Evolutionary conservation across 768 basidiomycete species (phyloP), one percentile per base, ranked within the genome.

Genomic region (Tephrocybe sp.): DNA sequence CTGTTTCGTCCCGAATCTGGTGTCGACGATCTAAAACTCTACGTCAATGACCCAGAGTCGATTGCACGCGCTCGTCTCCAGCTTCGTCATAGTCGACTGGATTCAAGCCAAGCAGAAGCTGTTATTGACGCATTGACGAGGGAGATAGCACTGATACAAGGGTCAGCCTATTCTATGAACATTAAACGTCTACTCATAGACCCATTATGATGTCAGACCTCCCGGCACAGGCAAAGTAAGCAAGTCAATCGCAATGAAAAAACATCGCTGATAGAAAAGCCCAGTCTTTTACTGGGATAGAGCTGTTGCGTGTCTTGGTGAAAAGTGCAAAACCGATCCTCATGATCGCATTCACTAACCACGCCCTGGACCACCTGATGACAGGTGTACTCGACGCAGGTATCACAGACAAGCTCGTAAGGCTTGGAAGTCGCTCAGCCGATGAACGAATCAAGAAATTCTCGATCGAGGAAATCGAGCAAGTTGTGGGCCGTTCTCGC

Each of bases 201-300:
- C n/a, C 34, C 23, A 6, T 17, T 17, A 39, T 47, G 24, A 23
- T 50, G 3, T 32, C 3, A 87, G 86, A 39, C 88, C 88, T 21
- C 89, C 88, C 1, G 89, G 88, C 1, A 90, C 88, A 0, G 89
- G 88, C 55, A 89, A 89, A 77, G 85, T 85, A 38, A 55, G 36
- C 24, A 3, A 21, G 50, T 24, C 39, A 21, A n/a, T n/a, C 26
- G 3, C 25, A 38, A 10, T 15, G 14, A 9, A n/a, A n/a, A n/a
- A n/a, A n/a, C n/a, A n/a, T n/a, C 4, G 23, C 20, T 45, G n/a
- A 51, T 49, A 23, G 33, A 15, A 48, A 18, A 9, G 53, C 21
- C 40, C 54, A 86, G 83, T 83, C 79, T 21, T 88, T 74, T 57
- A 86, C 84, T 3, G 86, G 84, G 1, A 76, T 84, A 4, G 85